Evolutionary conservation across 2,329 filamentous ascomycete genomes (phyloP).

Genomic region (Coniella lustricola): DNA sequence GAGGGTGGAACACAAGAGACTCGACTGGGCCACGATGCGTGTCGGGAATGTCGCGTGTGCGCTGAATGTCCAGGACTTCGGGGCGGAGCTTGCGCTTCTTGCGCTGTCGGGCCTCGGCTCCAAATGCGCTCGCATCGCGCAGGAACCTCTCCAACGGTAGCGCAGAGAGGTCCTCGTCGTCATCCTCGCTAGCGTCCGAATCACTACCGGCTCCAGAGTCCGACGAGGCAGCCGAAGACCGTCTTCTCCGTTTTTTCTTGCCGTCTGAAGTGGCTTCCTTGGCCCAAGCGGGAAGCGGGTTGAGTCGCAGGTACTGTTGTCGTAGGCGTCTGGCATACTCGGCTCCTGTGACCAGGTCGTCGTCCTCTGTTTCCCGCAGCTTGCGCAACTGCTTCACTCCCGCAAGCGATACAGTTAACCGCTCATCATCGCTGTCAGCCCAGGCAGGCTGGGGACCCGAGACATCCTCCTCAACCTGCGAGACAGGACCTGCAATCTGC

Average conservation of each 20-base stretch:
- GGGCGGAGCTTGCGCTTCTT: constrained; percentile 71
- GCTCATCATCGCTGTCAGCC: constrained; percentile 95
- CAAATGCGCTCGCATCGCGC: constrained; percentile 64
- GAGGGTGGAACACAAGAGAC: constrained; percentile 82
- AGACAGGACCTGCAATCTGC: constrained; percentile 24
- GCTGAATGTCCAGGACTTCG: constrained; percentile 84
- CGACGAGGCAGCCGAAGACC: constrained; percentile 41
- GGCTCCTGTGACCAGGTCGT: constrained; percentile 78
- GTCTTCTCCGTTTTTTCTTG: constrained; percentile 42
- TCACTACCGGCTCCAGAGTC: constrained; percentile 27
- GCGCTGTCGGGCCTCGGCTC: constrained; percentile 36
- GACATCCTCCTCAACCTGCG: constrained; percentile 12
- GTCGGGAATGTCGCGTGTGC: constrained; percentile 77
- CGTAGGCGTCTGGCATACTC: constrained; percentile 79
- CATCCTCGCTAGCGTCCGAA: constrained; percentile 28
- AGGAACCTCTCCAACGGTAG: constrained; percentile 76
- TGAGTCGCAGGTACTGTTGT: constrained; percentile 61
- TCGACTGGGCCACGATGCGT: constrained; percentile 72
- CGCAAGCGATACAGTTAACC: constrained; percentile 74
- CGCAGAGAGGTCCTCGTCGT: constrained; percentile 54
- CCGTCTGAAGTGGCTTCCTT: constrained; percentile 38
- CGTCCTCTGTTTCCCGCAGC: constrained; percentile 68
- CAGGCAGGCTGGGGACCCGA: constrained; percentile 55
- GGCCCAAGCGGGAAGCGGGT: constrained; percentile 57
- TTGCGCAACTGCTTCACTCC: constrained; percentile 71